Evolutionary conservation across 306 rosid species (phyloP), one percentile per base, ranked within the genome.

Genomic region (Albizia julibrissin): DNA sequence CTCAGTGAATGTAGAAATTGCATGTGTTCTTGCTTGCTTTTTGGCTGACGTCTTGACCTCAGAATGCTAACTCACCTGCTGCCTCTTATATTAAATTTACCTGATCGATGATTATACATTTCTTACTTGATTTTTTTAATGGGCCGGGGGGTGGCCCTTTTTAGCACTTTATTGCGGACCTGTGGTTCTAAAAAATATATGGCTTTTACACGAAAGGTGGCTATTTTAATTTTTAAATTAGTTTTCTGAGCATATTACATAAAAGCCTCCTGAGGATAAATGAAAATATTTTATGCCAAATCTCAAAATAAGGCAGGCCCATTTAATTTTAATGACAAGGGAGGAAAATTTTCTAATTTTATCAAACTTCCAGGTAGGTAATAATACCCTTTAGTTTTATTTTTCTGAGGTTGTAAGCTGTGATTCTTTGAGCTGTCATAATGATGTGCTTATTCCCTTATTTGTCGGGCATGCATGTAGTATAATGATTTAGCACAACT

Each of bases 401-500:
- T 83, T 65, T 70, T 27, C 82, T 71, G n/a, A 22, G 37, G 7
- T 42, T 52, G 42, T 42, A 15, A 21, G 40, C 58, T 54, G 52
- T 33, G 65, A 87, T 78, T 78, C 79, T 40, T 1, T 33, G 71
- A 16, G 22, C 29, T 33, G 62, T 62, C 61, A 31, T 74, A 54
- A 52, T 18, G 11, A 18, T 65, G 74, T 16, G 76, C 75, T 86
- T 64, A 29, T 83, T 62, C 59, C 74, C 44, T 72, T 0, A 75
- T 69, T 61, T 80, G 81, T 83, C 82, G 69, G 73, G 47, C 74
- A 80, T 62, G 72, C 40, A 74, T 85, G 86, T 87, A 96, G 99
- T 85, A 82, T 84, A 82, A 90, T 74, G 87, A 90, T 78, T 72
- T 92, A 78, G 81, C 80, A 50, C 92, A 93, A 78, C 92, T 96